Evolutionary conservation across 768 basidiomycete genomes (phyloP), one percentile per base, ranked within the genome.

Genomic region (Mycena galericulata): DNA sequence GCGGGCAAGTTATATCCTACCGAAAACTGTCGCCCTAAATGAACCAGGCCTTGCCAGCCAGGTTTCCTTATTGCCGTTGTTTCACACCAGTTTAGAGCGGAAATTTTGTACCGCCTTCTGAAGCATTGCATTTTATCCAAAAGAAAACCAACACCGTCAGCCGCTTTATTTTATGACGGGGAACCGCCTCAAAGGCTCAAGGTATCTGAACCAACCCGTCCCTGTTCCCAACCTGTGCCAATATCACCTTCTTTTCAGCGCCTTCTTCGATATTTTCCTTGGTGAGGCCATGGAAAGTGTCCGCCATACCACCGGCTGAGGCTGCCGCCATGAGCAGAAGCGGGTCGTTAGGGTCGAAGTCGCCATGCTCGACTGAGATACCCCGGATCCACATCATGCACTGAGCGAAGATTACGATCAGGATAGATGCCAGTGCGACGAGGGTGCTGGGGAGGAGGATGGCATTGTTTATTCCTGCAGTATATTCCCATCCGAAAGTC

Each of bases 271-370:
- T 11, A 14, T 64, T 29, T 26, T 64, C 51, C 18, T 34, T 56
- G 10, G 4, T 34, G 17, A 56, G 4, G 1, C 62, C 62, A 34
- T 4, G 51, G 17, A 64, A 64, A 12, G 32, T n/a, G 30, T 45
- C 32, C 7, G 15, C 53, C 62, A 64, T 64, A 2, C 62, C 62
- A 3, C 62, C 62, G 17, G 62, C 62, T 4, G 62, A 64, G 9
- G 62, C 62, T 36, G 62, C 62, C 41, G 62, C 62, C 53, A 64
- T 64, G 53, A 64, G 62, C 40, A 24, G 11, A 20, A 54, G 45
- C 2, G 62, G 62, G 5, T 64, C 41, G 34, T 55, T 64, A 1
- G 60, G 60, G n/a, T 62, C 60, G 30, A 62, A 62, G 10, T 51
- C 43, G 4, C 8, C 26, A 20, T 62, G 60, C 10, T n/a, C 12